phyloP scores from a whole-genome alignment of 176 grass and related monocot species.

The Eleusine indica region DNA sequence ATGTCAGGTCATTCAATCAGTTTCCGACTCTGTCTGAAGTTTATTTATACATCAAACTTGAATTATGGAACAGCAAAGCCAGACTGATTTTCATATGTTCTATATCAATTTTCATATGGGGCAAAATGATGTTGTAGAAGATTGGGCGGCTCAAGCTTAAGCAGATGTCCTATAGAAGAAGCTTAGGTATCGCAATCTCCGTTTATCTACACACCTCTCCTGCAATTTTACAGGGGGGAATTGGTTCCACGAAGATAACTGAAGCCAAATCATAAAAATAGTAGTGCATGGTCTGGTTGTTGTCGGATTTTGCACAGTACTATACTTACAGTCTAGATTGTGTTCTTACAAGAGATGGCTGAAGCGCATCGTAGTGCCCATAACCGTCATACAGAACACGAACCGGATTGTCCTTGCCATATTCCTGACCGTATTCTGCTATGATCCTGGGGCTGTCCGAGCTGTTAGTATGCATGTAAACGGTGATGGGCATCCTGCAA shows the following conservation, averaged over 20 bases:
- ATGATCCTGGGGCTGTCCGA: conserved; percentile 69
- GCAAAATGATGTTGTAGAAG: neutral
- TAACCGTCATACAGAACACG: conserved; percentile 85
- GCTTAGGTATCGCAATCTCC: conserved; percentile 34
- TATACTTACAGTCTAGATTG: conserved; percentile 59
- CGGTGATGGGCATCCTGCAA: conserved; percentile 89
- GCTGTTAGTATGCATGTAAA: conserved; percentile 74
- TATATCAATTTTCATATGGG: neutral
- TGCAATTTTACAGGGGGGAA: conserved; percentile 37
- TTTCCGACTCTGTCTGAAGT: conserved; percentile 14
- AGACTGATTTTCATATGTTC: conserved; percentile 4
- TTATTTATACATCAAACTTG: conserved; percentile 54
- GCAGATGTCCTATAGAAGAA: conserved; percentile 37
- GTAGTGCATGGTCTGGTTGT: neutral
- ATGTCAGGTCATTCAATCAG: conserved; percentile 13
- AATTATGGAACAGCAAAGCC: neutral
- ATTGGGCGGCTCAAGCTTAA: conserved; percentile 17
- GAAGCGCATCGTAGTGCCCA: conserved; percentile 81
- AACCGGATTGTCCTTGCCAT: conserved; percentile 82
- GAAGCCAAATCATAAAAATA: neutral
- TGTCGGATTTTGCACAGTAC: conserved; percentile 35
- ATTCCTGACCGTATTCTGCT: conserved; percentile 97
- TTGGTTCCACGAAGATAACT: conserved; percentile 23
- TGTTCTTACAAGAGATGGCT: conserved; percentile 63
- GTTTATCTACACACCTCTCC: conserved; percentile 40